Evolutionary conservation across 1,139 yeast species (phyloP).

Genomic region (Saccharomycopsis hybrid): DNA sequence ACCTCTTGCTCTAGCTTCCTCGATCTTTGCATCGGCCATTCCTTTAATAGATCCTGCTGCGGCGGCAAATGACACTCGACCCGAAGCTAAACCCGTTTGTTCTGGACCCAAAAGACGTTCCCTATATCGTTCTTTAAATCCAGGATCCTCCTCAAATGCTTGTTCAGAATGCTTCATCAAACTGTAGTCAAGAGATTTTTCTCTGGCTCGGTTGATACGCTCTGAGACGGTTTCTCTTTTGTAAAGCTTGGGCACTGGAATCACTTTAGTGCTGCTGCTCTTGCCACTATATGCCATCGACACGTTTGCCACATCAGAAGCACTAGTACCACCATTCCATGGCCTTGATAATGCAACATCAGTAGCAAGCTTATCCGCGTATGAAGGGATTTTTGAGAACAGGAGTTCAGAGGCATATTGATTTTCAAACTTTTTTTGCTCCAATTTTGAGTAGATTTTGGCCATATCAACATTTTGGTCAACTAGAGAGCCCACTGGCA

Average conservation of each 20-base stretch:
- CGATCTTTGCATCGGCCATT: slow-evolving; percentile 68
- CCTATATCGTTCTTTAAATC: slow-evolving; percentile 54
- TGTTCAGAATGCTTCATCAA: slow-evolving; percentile 36
- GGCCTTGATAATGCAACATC: slow-evolving; percentile 51
- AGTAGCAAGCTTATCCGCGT: slow-evolving; percentile 45
- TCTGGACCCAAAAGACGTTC: slow-evolving; percentile 61
- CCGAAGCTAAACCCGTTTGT: slow-evolving; percentile 37
- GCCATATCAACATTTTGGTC: slow-evolving; percentile 25
- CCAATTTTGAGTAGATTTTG: slow-evolving; percentile 26
- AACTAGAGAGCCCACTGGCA: slow-evolving; percentile 20
- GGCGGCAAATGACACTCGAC: slow-evolving; percentile 31
- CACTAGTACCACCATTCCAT: slow-evolving; percentile 62
- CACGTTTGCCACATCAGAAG: slow-evolving; percentile 1
- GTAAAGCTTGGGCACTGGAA: not conserved
- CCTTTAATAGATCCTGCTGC: slow-evolving; percentile 51
- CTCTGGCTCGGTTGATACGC: slow-evolving; percentile 54
- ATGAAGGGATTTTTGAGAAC: slow-evolving; percentile 34
- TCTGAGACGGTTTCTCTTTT: slow-evolving; percentile 26
- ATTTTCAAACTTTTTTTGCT: slow-evolving; percentile 30
- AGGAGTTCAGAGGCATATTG: slow-evolving; percentile 36
- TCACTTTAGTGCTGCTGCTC: no score
- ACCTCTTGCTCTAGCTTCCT: slow-evolving; percentile 67
- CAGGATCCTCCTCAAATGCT: slow-evolving; percentile 48
- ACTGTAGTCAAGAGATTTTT: slow-evolving; percentile 58
- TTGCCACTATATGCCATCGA: not conserved